Base-by-base conservation (phyloP, 805 yeast genomes). In the Ogataea polymorpha region DNA sequence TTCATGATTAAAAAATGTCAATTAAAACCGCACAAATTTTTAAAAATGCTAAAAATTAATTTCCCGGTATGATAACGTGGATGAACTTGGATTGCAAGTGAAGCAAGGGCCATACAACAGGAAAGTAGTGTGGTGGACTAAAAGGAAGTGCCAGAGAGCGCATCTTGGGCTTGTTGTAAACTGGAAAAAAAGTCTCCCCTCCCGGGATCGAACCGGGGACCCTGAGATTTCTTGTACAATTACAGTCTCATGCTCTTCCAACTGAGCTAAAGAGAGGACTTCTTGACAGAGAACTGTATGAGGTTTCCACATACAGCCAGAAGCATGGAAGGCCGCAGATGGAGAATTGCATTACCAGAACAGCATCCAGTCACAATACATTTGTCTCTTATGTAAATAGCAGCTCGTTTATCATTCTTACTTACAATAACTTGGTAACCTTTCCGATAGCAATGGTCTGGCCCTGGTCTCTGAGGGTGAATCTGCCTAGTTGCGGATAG, bases 401-500 rank as follows among this genome's bases (percentile, higher is more conserved):
- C 7, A 18, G 20, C 20, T 24, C 27, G 12, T 24, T 24, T 12
- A 24, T 29, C 20, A 29, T 29, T 29, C 28, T n/a, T 9, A 10
- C 37, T 24, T 76, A 82, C 65, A 89, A 71, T 51, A 93, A 71
- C 71, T 91, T 91, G 45, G 96, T 86, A 58, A 93, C 88, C 70
- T 91, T 90, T 70, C 99, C 99, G 66, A 93, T 93, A 51, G 99
- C 99, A 68, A 93, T 90, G 39, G 99, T 93, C 49, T 81, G 81
- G 63, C 98, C 99, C 72, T 93, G 98, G 69, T 93, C 99, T 77
- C 99, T 89, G 65, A 93, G 77, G 21, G 99, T 93, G 67, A 93
- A 93, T 70, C 99, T 82, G 63, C 99, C 99, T 58, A 93, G 77
- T 70, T 93, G 98, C 53, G 91, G 97, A 62, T 90, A 87, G 61